Evolutionary conservation across 176 grass and related monocot genomes (phyloP), one percentile per base, ranked within the genome.

Genomic region (Triticum timopheevii): DNA sequence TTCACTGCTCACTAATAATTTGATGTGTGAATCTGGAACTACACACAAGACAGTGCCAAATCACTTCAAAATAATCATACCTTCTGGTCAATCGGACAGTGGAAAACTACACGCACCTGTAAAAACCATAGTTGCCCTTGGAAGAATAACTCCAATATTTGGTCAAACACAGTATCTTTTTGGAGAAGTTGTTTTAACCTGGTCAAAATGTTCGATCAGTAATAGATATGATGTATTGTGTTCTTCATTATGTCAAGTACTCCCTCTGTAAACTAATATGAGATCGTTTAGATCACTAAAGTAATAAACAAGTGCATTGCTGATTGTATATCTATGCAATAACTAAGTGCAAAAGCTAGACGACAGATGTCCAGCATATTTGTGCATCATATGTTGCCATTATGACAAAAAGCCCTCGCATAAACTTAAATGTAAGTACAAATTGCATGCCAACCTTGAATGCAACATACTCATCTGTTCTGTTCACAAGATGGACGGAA

Each of bases 381-480:
- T 58, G 23, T 20, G 10, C 15, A 62, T 30, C 27, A 47, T 62
- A 16, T 4, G 17, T 67, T 61, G 35, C 5, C 28, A 86, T 50
- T 52, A 86, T 31, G 54, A 86, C 8, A 78, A 86, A 78, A 86
- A 13, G 8, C 10, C 8, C 31, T 25, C 3, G 3, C 9, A 12
- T 82, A 86, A 61, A 40, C 8, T 59, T 80, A 19, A 87, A 86
- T 12, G 16, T 22, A 65, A 72, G 58, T 64, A 56, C 40, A 72
- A 73, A 86, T 66, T 73, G 56, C 34, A 90, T 74, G 87, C 64
- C 30, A 56, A 98, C 93, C 93, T 98, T 98, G 91, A 98, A 98
- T 79, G 95, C 91, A 81, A 95, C 86, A 92, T 92, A 92, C 28
- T 93, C 85, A 75, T 81, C 77, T 78, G 91, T 89, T 85, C 89